These are phyloP conservation scores for Pseudogymnoascus sp. DNA, from an alignment of 2,329 filamentous ascomycete species.

Conservation along the genomic window DNA sequence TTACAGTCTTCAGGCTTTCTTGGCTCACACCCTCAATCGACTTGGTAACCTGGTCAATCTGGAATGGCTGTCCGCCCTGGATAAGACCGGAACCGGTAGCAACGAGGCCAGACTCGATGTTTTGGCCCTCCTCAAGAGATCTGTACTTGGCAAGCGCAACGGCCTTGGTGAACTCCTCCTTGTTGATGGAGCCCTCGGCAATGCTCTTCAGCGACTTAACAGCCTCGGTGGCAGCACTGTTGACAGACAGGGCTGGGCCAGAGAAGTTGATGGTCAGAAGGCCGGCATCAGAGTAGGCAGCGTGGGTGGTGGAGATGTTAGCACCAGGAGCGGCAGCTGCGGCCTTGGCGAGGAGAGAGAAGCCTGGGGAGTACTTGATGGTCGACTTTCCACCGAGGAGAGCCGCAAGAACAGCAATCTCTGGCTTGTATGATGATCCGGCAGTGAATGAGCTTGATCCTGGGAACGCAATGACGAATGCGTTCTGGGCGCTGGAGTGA, in stretches of 20 bases:
- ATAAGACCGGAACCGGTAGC: constrained; percentile 79
- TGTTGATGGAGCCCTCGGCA: constrained; percentile 64
- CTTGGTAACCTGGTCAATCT: constrained; percentile 74
- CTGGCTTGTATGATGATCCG: constrained; percentile 73
- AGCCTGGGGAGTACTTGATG: constrained; percentile 94
- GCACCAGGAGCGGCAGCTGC: constrained; percentile 59
- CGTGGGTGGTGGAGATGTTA: constrained; percentile 66
- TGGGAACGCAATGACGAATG: constrained; percentile 85
- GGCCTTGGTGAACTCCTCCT: constrained; percentile 87
- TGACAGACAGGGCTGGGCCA: constrained; percentile 66
- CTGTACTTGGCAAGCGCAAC: constrained; percentile 90
- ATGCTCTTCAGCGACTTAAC: constrained; percentile 79
- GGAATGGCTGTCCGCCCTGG: constrained; percentile 72
- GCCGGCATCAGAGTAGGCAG: constrained; percentile 88
- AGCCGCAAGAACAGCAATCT: constrained; percentile 77
- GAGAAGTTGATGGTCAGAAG: constrained; percentile 77
- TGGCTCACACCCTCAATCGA: constrained; percentile 72
- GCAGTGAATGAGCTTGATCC: constrained; percentile 69
- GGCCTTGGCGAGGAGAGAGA: constrained; percentile 81
- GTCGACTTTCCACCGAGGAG: constrained; percentile 83
- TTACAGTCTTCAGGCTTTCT: constrained; percentile 78
- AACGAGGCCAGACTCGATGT: constrained; percentile 68
- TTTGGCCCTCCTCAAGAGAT: constrained; percentile 74
- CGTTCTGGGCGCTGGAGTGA: constrained; percentile 63
- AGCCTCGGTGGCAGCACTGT: constrained; percentile 65